These are phyloP conservation scores for Escovopsis sp. DNA, from an alignment of 2,329 filamentous ascomycete genomes.

Conservation along the genomic window DNA sequence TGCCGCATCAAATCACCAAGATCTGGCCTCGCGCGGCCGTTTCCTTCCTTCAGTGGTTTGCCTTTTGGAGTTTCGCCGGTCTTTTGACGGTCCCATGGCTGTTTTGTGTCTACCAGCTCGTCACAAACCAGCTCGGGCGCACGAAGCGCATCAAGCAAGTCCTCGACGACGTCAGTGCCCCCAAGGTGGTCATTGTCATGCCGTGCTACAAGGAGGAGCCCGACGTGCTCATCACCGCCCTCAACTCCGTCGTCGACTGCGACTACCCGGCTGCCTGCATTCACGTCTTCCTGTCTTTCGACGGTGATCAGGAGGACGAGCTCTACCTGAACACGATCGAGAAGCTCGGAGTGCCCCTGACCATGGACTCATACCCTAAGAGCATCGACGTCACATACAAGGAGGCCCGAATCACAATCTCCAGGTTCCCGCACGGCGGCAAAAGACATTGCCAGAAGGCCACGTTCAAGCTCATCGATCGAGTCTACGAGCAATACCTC, in stretches of 20 bases:
- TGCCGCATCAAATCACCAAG: conserved; percentile 56
- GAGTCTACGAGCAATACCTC: conserved; percentile 76
- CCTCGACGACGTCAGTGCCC: conserved; percentile 71
- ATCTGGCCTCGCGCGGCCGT: conserved; percentile 61
- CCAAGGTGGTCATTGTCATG: conserved; percentile 93
- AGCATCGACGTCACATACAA: conserved; percentile 85
- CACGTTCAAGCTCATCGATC: conserved; percentile 87
- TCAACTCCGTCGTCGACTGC: conserved; percentile 85
- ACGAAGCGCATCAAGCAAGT: conserved; percentile 70
- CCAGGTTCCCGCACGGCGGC: conserved; percentile 81
- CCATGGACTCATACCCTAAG: conserved; percentile 63
- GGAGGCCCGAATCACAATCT: conserved; percentile 73
- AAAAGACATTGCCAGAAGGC: conserved; percentile 89
- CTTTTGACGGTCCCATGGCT: conserved; percentile 83
- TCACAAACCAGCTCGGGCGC: conserved; percentile 73
- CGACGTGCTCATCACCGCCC: conserved; percentile 66
- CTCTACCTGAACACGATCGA: conserved; percentile 77
- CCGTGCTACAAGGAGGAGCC: conserved; percentile 90
- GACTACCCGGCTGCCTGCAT: conserved; percentile 88
- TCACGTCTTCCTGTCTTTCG: conserved; percentile 90
- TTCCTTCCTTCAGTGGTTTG: conserved; percentile 73
- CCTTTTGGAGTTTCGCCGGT: conserved; percentile 82
- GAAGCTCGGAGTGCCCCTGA: conserved; percentile 67
- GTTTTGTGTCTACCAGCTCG: conserved; percentile 81
- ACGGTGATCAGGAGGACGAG: conserved; percentile 79